Base-by-base conservation (phyloP, 148 eudicot species). In the Gaultheria prostrata region DNA sequence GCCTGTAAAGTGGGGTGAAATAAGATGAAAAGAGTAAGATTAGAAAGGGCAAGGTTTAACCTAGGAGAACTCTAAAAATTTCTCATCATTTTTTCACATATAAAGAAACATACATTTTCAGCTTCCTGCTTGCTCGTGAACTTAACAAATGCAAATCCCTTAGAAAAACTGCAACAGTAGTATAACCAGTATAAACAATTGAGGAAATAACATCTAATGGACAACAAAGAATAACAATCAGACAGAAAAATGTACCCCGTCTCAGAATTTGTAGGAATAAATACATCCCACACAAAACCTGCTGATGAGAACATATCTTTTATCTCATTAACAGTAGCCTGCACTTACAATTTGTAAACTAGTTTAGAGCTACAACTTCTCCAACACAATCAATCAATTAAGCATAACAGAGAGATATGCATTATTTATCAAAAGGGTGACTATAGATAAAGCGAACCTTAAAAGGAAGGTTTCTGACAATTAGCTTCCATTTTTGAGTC, bases 241-340 rank as follows among this genome's bases (percentile, higher is more conserved):
- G 26, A 80, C 32, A 33, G 39, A 72, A 45, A 82, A 78, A 35
- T 84, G 71, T 92, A 97, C 99, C 95, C 90, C 26, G 94, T 93
- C 85, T 94, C 97, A 76, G 98, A 80, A 86, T 95, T 92, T 73
- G 87, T 84, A 33, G 99, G 99, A 84, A 95, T 89, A 87, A 87
- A 91, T 51, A 91, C 95, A 89, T 97, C 99, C 99, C 99, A 97
- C 28, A 97, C 98, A 87, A 91, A 91, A 74, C 98, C 99, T 54
- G 90, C 93, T 56, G 86, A 84, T 78, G 93, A 84, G 84, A 97
- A 97, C 89, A 87, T 85, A 76, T 93, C 94, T 85, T 86, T 94
- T 72, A 97, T 88, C 83, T 92, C 98, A 74, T 82, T 85, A 59
- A 79, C 87, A 70, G 75, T 91, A 63, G 92, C 93, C 99, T 97